Conservation (phyloP, 2,329 filamentous ascomycete species). For the Didymella pinodella region DNA sequence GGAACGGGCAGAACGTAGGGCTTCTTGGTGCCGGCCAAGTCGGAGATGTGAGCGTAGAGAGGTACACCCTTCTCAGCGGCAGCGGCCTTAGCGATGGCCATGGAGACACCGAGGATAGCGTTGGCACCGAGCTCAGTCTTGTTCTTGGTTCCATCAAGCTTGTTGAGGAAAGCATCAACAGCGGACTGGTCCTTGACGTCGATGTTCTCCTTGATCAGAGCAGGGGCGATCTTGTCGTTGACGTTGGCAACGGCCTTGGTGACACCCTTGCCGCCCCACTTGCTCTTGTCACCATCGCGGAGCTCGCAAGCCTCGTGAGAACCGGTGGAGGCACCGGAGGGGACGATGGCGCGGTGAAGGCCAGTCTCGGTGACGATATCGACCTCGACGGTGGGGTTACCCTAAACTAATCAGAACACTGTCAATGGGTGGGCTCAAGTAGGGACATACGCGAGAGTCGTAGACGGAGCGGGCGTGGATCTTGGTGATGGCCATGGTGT, state of each 20-base stretch:
- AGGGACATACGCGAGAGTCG: constrained; percentile 76
- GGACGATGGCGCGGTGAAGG: constrained; percentile 96
- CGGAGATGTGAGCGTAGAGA: constrained; percentile 66
- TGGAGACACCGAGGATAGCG: constrained; percentile 67
- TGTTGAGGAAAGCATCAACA: constrained; percentile 62
- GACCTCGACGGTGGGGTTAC: constrained; percentile 98
- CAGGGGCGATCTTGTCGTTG: constrained; percentile 63
- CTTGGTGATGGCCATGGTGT: constrained; percentile 75
- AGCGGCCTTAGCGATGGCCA: constrained; percentile 66
- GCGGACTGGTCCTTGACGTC: constrained; percentile 64
- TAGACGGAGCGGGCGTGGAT: constrained; percentile 79
- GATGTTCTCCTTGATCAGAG: constrained; percentile 61
- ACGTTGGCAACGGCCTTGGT: constrained; percentile 64
- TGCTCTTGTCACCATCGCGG: constrained; percentile 61
- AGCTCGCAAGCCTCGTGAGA: constrained; percentile 63
- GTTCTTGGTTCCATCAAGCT: constrained; percentile 65
- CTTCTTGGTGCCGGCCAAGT: constrained; percentile 61
- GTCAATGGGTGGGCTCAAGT: neutral
- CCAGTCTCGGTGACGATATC: constrained; percentile 96
- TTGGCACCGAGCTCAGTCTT: constrained; percentile 68
- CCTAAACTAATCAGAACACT: constrained; percentile 44
- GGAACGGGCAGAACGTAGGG: constrained; percentile 65
- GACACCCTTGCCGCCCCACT: constrained; percentile 65
- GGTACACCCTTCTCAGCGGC: constrained; percentile 64
- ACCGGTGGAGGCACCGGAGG: constrained; percentile 89